Evolutionary conservation across 2,329 filamentous ascomycete species (phyloP).

Genomic region (Camptophora hylomeconis): DNA sequence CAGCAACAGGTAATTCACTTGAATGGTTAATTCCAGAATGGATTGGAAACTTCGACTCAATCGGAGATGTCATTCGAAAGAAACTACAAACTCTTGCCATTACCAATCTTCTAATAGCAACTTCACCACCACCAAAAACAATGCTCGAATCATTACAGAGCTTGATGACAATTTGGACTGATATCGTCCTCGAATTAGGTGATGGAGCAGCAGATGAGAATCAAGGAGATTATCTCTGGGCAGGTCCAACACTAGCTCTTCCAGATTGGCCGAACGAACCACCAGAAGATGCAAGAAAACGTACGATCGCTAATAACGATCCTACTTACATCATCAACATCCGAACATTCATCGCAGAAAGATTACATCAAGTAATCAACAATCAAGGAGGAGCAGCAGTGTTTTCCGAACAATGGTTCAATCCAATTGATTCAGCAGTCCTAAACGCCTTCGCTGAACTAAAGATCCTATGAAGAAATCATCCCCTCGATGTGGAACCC

Average conservation of each 20-base stretch:
- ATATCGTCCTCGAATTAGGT: slow-evolving; percentile 31
- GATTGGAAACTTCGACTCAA: slow-evolving; percentile 36
- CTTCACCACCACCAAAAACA: slow-evolving; percentile 25
- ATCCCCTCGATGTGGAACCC: not conserved
- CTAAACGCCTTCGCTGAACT: slow-evolving; percentile 14
- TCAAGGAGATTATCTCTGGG: slow-evolving; percentile 30
- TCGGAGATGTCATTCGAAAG: slow-evolving; percentile 32
- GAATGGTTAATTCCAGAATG: slow-evolving; percentile 35
- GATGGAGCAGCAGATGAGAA: slow-evolving; percentile 27
- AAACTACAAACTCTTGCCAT: slow-evolving; percentile 34
- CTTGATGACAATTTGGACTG: slow-evolving; percentile 34
- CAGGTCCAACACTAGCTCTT: slow-evolving; percentile 18
- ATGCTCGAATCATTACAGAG: slow-evolving; percentile 32
- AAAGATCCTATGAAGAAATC: slow-evolving; percentile 14
- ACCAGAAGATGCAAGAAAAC: slow-evolving; percentile 28
- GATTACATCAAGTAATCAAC: slow-evolving; percentile 28
- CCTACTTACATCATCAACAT: slow-evolving; percentile 31
- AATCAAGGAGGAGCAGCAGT: slow-evolving; percentile 11
- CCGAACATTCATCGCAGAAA: slow-evolving; percentile 30
- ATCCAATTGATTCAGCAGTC: slow-evolving; percentile 12
- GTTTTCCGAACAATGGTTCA: slow-evolving; percentile 17
- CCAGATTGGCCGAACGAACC: slow-evolving; percentile 22
- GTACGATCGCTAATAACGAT: slow-evolving; percentile 28
- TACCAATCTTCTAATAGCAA: slow-evolving; percentile 29
- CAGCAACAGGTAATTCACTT: slow-evolving; percentile 22